A percentile compares a stretch with the other conserved stretches of the same genome.
Conservation (phyloP, 768 basidiomycete species). For the Lanmaoa pseudosensibilis region DNA sequence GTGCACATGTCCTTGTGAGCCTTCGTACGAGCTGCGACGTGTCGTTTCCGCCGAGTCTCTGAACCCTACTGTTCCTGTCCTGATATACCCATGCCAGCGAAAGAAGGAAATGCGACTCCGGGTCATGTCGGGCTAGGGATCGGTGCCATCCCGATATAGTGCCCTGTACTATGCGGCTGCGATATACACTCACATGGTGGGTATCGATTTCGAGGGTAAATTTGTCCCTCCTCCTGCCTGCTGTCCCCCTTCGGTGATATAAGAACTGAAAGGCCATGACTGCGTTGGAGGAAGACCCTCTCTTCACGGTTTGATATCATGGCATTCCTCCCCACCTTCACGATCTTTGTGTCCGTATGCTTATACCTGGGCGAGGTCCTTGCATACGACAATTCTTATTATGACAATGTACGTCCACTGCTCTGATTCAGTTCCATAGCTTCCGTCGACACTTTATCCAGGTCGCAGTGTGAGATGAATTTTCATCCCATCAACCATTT, state of each 20-base stretch:
- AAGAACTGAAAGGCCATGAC: conserved; percentile 13
- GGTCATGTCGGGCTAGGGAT: conserved; percentile 4
- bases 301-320: conserved; percentile 10
- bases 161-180: background rate
- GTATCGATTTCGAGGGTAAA: background rate
- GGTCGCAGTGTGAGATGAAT: conserved; percentile 53
- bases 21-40: background rate
- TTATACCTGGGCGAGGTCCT: conserved; percentile 17
- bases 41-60: background rate
- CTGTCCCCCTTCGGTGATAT: conserved; percentile 12
- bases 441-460: conserved; percentile 24
- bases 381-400: conserved; percentile 57
- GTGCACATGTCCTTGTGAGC: conserved; percentile 14
- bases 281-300: background rate
- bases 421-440: background rate
- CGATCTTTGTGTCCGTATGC: conserved; percentile 1
- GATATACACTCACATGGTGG: conserved; percentile 12
- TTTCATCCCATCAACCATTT: background rate
- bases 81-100: conserved; percentile 11
- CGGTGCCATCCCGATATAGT: conserved; percentile 15
- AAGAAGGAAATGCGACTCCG: background rate
- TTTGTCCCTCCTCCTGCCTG: background rate
- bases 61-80: background rate
- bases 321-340: conserved; percentile 4
- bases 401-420: conserved; percentile 56